phyloP scores from a whole-genome alignment of 306 rosid species.

The Rubus idaeus region DNA sequence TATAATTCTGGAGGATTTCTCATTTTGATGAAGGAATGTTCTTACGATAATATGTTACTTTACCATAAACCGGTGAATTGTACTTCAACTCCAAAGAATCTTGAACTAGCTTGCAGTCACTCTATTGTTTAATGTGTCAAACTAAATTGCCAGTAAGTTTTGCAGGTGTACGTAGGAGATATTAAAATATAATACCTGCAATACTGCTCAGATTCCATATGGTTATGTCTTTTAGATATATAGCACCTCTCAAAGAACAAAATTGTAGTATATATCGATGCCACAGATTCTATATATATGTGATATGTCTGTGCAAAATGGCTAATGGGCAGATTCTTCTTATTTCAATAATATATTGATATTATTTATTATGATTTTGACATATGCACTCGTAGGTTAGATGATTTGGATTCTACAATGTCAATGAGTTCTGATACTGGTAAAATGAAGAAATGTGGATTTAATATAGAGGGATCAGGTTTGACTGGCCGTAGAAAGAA shows the following conservation, averaged over 20 bases:
- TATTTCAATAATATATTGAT: neutral
- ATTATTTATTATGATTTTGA: conserved; percentile 7
- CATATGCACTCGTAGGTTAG: conserved; percentile 55
- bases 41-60: too few relatives aligned
- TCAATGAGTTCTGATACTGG: conserved; percentile 36
- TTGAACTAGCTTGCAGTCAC: neutral
- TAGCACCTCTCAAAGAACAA: neutral
- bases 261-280: neutral
- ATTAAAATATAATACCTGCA: too few relatives aligned
- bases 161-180: too few relatives aligned
- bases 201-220: too few relatives aligned
- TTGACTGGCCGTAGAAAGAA: conserved; percentile 38
- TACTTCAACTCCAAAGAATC: neutral
- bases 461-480: conserved; percentile 48
- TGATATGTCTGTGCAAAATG: neutral
- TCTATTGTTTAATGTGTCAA: neutral
- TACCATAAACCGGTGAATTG: neutral
- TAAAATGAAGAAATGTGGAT: conserved; percentile 53
- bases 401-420: conserved; percentile 52
- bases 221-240: neutral
- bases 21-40: neutral
- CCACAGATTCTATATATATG: neutral
- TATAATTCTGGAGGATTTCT: neutral
- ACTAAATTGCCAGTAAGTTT: too few relatives aligned
- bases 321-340: neutral